phyloP scores from a whole-genome alignment of 2,329 filamentous ascomycete genomes.

The Ceratocystis papillata region DNA sequence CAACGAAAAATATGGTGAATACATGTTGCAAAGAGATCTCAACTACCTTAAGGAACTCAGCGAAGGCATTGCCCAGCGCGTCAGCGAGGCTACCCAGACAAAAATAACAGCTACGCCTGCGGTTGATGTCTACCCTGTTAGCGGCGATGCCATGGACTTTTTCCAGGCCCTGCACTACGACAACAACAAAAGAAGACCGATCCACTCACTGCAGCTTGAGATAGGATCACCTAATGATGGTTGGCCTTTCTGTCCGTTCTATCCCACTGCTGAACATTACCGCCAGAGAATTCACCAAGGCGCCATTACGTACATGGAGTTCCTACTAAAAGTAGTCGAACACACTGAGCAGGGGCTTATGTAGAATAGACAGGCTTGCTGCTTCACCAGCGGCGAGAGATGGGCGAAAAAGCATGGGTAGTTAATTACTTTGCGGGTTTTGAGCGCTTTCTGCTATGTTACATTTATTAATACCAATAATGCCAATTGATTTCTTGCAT shows the following conservation, averaged over 20 bases:
- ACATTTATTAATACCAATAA: too few species aligned
- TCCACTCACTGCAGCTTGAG: slow-evolving; percentile 39
- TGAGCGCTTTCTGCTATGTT: too few species aligned
- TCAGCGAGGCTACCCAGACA: slow-evolving; percentile 30
- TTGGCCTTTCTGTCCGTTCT: slow-evolving; percentile 34
- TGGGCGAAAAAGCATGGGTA: too few species aligned
- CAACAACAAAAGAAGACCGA: slow-evolving; percentile 31
- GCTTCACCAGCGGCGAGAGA: too few species aligned
- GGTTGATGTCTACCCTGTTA: slow-evolving; percentile 38
- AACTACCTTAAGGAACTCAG: slow-evolving; percentile 30
- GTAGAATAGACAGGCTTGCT: neutral
- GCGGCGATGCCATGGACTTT: slow-evolving; percentile 40
- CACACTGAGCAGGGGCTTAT: neutral
- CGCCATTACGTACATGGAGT: slow-evolving; percentile 40
- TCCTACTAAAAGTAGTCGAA: slow-evolving; percentile 31
- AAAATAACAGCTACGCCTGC: slow-evolving; percentile 31
- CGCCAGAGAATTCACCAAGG: slow-evolving; percentile 38
- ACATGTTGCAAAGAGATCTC: slow-evolving; percentile 31
- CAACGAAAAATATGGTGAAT: slow-evolving; percentile 39
- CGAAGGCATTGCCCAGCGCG: slow-evolving; percentile 31
- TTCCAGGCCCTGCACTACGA: slow-evolving; percentile 37
- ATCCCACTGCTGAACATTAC: slow-evolving; percentile 37
- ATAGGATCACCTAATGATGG: slow-evolving; percentile 36
- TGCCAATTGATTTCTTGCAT: too few species aligned
- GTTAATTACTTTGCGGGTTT: too few species aligned